Evolutionary conservation across 345 rosid genomes (phyloP).

Genomic region (Euphorbia peplus): DNA sequence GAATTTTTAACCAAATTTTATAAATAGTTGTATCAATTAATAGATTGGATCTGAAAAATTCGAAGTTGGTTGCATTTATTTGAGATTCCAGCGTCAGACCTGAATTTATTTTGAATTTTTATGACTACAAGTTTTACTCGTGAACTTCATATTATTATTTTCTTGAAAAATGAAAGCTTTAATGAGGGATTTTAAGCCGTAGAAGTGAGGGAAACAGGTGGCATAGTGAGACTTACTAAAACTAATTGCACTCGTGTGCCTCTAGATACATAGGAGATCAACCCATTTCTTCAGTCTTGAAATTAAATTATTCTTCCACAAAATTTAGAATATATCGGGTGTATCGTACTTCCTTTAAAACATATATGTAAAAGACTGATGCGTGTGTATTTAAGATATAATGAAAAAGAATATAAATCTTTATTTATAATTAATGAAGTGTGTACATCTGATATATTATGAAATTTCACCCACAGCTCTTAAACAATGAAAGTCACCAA

Average conservation of each 20-base stretch:
- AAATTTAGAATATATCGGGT: no score
- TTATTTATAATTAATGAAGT: no score
- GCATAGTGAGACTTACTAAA: neutral
- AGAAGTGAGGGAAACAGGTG: neutral
- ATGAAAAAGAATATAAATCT: no score
- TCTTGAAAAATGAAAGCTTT: neutral
- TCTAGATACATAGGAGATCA: no score
- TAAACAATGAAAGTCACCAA: no score
- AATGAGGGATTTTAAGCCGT: neutral
- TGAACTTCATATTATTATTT: neutral
- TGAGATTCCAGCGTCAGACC: neutral
- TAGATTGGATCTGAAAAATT: neutral
- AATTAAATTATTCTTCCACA: no score
- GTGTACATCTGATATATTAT: no score
- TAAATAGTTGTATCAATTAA: neutral
- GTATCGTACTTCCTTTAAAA: no score
- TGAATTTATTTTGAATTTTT: neutral
- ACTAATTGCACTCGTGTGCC: constrained; percentile 1
- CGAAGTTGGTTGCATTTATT: constrained; percentile 10
- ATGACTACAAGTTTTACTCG: neutral
- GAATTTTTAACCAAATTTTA: neutral
- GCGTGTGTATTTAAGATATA: no score
- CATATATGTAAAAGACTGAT: no score
- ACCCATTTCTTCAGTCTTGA: no score
- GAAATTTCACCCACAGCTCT: no score